phyloP scores from a whole-genome alignment of 768 basidiomycete species.

The Leucosporidium yakuticum region DNA sequence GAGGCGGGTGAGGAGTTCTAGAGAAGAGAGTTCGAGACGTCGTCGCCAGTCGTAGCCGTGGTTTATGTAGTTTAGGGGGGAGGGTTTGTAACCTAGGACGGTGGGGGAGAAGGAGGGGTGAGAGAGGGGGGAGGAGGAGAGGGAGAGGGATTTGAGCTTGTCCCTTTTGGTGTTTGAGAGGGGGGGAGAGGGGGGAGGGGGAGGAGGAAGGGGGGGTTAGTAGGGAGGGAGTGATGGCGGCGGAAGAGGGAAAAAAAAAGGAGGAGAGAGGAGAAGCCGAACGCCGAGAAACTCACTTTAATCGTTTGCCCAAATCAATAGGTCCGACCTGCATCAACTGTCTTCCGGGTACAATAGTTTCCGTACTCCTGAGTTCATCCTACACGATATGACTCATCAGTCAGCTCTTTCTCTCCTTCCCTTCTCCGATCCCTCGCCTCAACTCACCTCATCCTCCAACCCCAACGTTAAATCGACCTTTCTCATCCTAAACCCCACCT shows the following conservation, averaged over 20 bases:
- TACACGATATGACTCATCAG: background rate
- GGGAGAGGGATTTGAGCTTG: slow-evolving; percentile 3
- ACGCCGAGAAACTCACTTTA: background rate
- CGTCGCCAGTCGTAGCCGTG: slow-evolving; percentile 37
- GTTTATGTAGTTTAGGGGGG: slow-evolving; percentile 16
- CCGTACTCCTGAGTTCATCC: slow-evolving; percentile 25
- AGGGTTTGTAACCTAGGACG: too few relatives aligned
- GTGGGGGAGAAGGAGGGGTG: background rate
- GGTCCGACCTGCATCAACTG: slow-evolving; percentile 22
- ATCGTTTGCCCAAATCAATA: slow-evolving; percentile 30
- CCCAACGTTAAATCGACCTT: slow-evolving; percentile 31
- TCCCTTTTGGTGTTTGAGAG: background rate
- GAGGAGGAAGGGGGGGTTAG: too few relatives aligned
- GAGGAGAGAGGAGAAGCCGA: too few relatives aligned
- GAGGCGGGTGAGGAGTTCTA: slow-evolving; percentile 3
- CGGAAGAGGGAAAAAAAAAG: too few relatives aligned
- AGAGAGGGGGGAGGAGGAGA: background rate
- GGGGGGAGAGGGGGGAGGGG: too few relatives aligned
- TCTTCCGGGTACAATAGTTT: slow-evolving; percentile 28
- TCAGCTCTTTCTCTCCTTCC: background rate
- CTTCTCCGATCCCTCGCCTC: too few relatives aligned
- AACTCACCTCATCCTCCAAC: slow-evolving; percentile 24
- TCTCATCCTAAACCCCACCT: slow-evolving; percentile 28
- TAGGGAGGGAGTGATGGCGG: too few relatives aligned
- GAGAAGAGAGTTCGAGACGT: slow-evolving; percentile 20